Evolutionary conservation across 2,329 filamentous ascomycete species (phyloP), one percentile per base, ranked within the genome.

Genomic region (Orbilia javanica): DNA sequence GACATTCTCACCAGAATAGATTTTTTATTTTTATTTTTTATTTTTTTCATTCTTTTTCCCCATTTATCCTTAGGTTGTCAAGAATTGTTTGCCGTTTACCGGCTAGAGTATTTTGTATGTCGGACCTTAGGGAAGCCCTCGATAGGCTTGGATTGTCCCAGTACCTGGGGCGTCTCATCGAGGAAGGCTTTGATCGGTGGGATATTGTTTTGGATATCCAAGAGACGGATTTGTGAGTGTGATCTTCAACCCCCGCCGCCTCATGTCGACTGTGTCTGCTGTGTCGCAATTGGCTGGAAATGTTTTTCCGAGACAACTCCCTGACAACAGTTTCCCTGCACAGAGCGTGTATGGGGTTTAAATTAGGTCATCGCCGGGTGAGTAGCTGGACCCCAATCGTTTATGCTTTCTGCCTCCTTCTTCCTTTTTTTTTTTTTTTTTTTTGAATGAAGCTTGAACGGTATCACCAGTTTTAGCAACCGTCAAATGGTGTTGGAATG

Each of bases 131-230:
- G 80, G 84, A 87, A 42, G 88, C 91, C 80, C 90, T 95, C 83
- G 88, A 89, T 85, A 91, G 92, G 87, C 87, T 95, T 86, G 92
- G 92, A 83, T 87, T 96, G 84, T 87, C 89, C 85, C 91, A 94
- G 84, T 95, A 96, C 85, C 88, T 92, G 76, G 87, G 90, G 80
- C 85, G 87, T 70, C 92, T 96, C 81, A 83, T 93, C 50, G 89
- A 92, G 66, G 92, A 95, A 84, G 93, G 93, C 2, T 96, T 96
- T 83, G 93, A 96, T 83, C 90, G 90, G 10, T 95, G 93, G 93
- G 91, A 93, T 36, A 94, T 91, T 0, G 90, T 95, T 69, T 86
- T 94, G 63, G 92, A 95, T 82, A 94, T 96, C 67, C 93, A 92
- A 78, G 93, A 95, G 84, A 92, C 91, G 25, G 93, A 96, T 82